Conservation (phyloP, 1,284 basidiomycete species). For the Meira nashicola region DNA sequence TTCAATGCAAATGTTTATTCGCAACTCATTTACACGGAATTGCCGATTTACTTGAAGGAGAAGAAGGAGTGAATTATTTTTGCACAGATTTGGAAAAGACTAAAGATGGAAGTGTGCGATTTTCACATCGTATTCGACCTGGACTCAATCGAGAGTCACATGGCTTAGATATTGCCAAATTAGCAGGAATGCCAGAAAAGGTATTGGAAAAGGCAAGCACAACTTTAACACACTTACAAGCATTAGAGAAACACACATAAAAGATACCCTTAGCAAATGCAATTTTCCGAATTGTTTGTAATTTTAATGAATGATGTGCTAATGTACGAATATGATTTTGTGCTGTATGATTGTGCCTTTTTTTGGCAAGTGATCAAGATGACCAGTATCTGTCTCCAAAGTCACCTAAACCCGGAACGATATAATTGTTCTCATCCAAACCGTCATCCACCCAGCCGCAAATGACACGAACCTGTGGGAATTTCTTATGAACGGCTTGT, state of each 20-base stretch:
- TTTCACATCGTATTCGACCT: slow-evolving; percentile 72
- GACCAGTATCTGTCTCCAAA: slow-evolving; percentile 45
- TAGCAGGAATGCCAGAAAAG: slow-evolving; percentile 74
- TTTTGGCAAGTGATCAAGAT: too few species aligned
- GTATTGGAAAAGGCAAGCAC: slow-evolving; percentile 63
- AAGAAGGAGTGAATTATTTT: slow-evolving; percentile 66
- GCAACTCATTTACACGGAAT: slow-evolving; percentile 97
- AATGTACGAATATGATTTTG: too few species aligned
- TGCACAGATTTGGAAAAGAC: slow-evolving; percentile 79
- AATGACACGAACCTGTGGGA: slow-evolving; percentile 77
- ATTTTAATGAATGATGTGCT: too few species aligned
- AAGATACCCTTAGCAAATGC: too few species aligned
- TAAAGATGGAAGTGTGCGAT: slow-evolving; percentile 64
- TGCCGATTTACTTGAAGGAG: slow-evolving; percentile 63
- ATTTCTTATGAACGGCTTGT: slow-evolving; percentile 71
- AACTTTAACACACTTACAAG: slow-evolving; percentile 23
- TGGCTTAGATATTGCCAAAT: slow-evolving; percentile 80
- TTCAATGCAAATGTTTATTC: slow-evolving; percentile 77
- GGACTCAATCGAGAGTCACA: slow-evolving; percentile 89
- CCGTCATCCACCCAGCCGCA: slow-evolving; percentile 94
- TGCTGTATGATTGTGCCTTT: too few species aligned
- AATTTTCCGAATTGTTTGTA: too few species aligned
- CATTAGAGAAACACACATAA: too few species aligned
- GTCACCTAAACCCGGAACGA: slow-evolving; percentile 47
- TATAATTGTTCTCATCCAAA: slow-evolving; percentile 67